Evolutionary conservation across 1,284 basidiomycete species (phyloP), one percentile per base, ranked within the genome.

Genomic region (Heterobasidion irregulare): DNA sequence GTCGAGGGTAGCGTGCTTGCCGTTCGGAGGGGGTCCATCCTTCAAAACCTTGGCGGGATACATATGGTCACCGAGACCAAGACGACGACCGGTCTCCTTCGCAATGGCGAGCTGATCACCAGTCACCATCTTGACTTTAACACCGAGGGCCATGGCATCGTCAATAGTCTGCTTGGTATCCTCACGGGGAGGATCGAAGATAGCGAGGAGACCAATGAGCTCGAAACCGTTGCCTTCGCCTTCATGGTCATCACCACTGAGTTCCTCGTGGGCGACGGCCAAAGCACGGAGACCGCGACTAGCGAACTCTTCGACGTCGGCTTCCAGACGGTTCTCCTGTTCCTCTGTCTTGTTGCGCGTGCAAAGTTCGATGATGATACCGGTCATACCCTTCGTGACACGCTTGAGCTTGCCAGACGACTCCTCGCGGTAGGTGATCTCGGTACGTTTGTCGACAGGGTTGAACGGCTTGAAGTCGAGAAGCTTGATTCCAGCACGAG

Each of bases 391-490:
- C 89, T 99, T 98, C 71, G 96, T 97, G 66, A 94, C 94, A 68
- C 94, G 92, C 84, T 96, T 97, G 65, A 97, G 84, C 75, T 91
- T 92, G 75, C 94, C 94, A 35, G 91, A 83, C 19, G 92, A 82
- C 72, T 94, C 88, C 73, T 98, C 95, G 59, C 85, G 86, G 80
- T 98, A 98, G 55, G 96, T 98, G 69, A 97, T 95, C 77, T 98
- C 94, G 59, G 95, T 98, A 70, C 95, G 93, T 83, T 98, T 98
- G 82, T 96, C 94, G 65, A 96, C 93, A 57, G 96, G 95, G 82
- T 98, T 96, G 84, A 98, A 98, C 18, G 96, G 94, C 80, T 96
- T 98, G 84, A 99, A 99, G 75, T 98, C 94, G 68, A 98, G 79
- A 56, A 98, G 84, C 71, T 92, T 94, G 77, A 98, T 97, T 53